Evolutionary conservation across 2,329 filamentous ascomycete genomes (phyloP), one percentile per base, ranked within the genome.

Genomic region (Lecanicillium sp.): DNA sequence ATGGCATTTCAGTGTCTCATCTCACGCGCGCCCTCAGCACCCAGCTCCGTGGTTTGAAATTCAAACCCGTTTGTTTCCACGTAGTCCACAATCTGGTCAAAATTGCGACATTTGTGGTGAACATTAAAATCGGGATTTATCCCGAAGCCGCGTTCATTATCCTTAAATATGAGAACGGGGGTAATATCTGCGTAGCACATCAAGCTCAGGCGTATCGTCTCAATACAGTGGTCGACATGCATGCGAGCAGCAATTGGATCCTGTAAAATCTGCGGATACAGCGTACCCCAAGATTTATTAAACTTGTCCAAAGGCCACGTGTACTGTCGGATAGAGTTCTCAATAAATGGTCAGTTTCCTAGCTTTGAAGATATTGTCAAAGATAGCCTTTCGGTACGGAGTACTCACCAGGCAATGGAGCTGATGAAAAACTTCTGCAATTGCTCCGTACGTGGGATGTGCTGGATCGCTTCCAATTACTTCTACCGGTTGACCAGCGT

Each of bases 171-270:
- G 34, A 41, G 39, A 5, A 44, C 36, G 14, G 44, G 44, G 8
- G 42, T 44, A 2, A 45, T 43, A 20, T 45, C 44, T 2, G 35
- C 25, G 12, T 35, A 27, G 31, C 44, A 45, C 44, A 44, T 44
- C 18, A 45, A 38, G 13, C 19, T 27, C 22, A 41, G 35, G 36
- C 55, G 56, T 8, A 58, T 47, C 9, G 50, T 50, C 42, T 58
- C 55, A 18, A 58, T 47, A 37, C 53, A 59, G 42, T 58, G 52
- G 17, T 58, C 55, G n/a, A 57, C 44, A n/a, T 45, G 41, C 29
- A 37, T 35, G 27, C 41, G 38, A 8, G 38, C 33, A 3, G 43
- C 29, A 16, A 37, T 41, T 4, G 42, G 38, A 14, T 46, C 40
- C 12, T 29, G 32, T 5, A 31, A 36, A 30, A 35, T 33, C 33